Base-by-base conservation (phyloP, 2,329 filamentous ascomycete genomes). In the Phialocephala subalpina region DNA sequence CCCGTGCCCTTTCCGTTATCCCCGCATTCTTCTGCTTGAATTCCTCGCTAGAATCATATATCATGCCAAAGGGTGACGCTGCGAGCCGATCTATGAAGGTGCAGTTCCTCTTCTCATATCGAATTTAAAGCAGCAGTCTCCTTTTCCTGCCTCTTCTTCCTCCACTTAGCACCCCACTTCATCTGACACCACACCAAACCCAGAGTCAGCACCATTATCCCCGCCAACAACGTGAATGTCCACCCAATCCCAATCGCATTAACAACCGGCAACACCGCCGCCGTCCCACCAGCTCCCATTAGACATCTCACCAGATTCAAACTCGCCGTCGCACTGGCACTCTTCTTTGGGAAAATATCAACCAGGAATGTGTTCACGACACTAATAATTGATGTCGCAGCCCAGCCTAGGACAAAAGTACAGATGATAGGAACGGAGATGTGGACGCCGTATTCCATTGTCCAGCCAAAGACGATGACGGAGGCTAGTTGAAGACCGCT, bases 111-210 rank as follows among this genome's bases (percentile, higher is more conserved):
- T 25, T 16, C 27, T 53, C 49, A 53, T 53, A 25, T 49, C 45
- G 22, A 3, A 8, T 4, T 3, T 33, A 25, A 22, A 4, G 29
- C 29, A 33, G 22, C 16, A 20, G 36, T 57, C 36, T 63, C 42
- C 25, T 61, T 69, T n/a, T 36, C 63, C 58, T 63, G 60, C 33
- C 68, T 62, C 38, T 36, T 64, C 45, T 58, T 59, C 27, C 84
- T 77, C 83, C 82, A 86, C 60, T 71, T 74, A 18, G 79, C 72
- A 0, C 84, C 72, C n/a, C 58, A 63, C 38, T 33, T 52, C 57
- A 73, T 69, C 45, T 33, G 80, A 57, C 70, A n/a, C 79, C 69
- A 56, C 82, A 67, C 70, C 1, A 82, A 78, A 16, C 78, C 73
- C 2, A 79, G 77, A 0, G 80, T 65, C 0, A 81, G 61, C 38